Evolutionary conservation across 805 yeast genomes (phyloP), one percentile per base, ranked within the genome.

Genomic region (Saccharomycopsis fodiens): DNA sequence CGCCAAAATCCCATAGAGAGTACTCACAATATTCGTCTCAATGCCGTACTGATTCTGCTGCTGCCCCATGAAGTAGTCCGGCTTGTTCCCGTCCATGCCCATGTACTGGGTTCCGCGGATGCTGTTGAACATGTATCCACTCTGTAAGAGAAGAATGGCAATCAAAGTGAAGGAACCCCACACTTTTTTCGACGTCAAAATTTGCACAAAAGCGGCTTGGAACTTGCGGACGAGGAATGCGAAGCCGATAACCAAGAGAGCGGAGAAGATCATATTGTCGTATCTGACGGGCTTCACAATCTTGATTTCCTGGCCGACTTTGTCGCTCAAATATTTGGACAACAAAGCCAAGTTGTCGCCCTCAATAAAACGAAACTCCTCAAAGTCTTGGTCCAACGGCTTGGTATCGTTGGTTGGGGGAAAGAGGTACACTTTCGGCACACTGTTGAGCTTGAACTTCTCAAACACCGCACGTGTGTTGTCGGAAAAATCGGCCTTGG

Each of bases 61-160:
- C 30, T 87, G 87, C 3, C 70, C 67, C 2, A 60, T 51, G 35
- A 81, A 68, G 59, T 81, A 85, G 39, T 64, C 73, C 21, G 68
- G 60, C 21, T 59, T 59, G 40, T 76, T 76, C 37, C 61, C 54
- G 37, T 63, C 61, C 37, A 63, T 61, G 27, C 74, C 74, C 31
- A 74, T 68, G 51, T 71, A 67, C 25, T 72, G 88, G 4, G 81
- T 72, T 32, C 74, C 74, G 62, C 97, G 78, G 52, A 93, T 93
- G 54, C 76, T 74, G 62, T 87, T 89, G 73, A 79, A 93, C 98
- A 93, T 93, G 65, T 88, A 84, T 15, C 98, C 98, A 5, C 91
- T 70, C 40, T 76, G 78, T 69, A 89, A 85, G 54, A 88, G 65
- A 49, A 89, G 67, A 31, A 85, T 73, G 16, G 74, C 55, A 46